Conservation (phyloP, 768 basidiomycete species). For the Imleria badia region DNA sequence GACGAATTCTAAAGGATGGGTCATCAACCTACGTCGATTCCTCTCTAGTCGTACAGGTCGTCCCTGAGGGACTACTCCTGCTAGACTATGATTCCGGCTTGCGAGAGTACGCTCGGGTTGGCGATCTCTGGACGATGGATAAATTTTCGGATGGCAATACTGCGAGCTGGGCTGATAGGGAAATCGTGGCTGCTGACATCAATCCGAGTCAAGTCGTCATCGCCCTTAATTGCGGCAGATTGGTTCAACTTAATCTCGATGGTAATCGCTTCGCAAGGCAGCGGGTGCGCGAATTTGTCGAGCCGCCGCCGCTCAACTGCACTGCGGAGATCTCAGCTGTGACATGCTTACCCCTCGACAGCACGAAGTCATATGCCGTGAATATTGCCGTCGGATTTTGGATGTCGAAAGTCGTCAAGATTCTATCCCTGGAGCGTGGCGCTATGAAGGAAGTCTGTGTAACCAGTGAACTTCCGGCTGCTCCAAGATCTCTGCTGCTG, state of each 20-base stretch:
- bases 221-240: slow-evolving; percentile 52
- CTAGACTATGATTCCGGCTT: slow-evolving; percentile 53
- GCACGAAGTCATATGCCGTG: slow-evolving; percentile 43
- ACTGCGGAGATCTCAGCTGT: slow-evolving; percentile 66
- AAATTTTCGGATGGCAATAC: slow-evolving; percentile 24
- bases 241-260: slow-evolving; percentile 51
- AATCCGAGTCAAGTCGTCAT: slow-evolving; percentile 69
- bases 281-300: slow-evolving; percentile 24
- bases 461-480: slow-evolving; percentile 38
- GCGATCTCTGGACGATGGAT: slow-evolving; percentile 41
- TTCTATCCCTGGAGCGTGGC: slow-evolving; percentile 41
- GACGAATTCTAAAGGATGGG: slow-evolving; percentile 18
- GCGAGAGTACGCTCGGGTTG: slow-evolving; percentile 41
- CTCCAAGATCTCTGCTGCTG: slow-evolving; percentile 47
- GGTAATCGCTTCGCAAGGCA: slow-evolving; percentile 37
- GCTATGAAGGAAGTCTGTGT: slow-evolving; percentile 25
- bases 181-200: slow-evolving; percentile 67
- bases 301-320: slow-evolving; percentile 16
- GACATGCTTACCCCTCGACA: slow-evolving; percentile 58
- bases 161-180: slow-evolving; percentile 29
- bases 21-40: slow-evolving; percentile 42
- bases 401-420: slow-evolving; percentile 61
- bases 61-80: slow-evolving; percentile 52
- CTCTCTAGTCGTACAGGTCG: slow-evolving; percentile 71
- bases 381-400: slow-evolving; percentile 73